Percentiles rank a stretch among this genome's conserved stretches.
These are phyloP conservation scores for Tetrapisispora taiwanensis DNA, from an alignment of 805 yeast species.

Conservation along the genomic window DNA sequence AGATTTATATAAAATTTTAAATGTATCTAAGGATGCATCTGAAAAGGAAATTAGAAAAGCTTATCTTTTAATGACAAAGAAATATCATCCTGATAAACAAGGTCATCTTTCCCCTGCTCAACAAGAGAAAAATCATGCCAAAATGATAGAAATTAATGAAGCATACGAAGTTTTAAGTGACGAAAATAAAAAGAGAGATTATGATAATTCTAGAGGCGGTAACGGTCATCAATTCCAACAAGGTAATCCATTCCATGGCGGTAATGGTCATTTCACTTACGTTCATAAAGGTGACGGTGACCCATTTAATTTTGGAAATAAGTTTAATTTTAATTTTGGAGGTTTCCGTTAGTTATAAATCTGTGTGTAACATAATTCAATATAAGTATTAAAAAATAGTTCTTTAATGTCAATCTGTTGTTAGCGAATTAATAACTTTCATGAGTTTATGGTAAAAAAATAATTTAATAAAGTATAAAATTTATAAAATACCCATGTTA, in stretches of 20 bases:
- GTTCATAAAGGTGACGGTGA: conserved; percentile 4
- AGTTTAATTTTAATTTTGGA: conserved; percentile 5
- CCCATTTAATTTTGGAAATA: conserved; percentile 8
- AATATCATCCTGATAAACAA: conserved; percentile 89
- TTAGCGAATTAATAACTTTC: background rate
- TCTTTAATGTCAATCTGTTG: no score
- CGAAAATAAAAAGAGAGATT: conserved; percentile 50
- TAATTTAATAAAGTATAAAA: background rate
- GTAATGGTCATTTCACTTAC: background rate
- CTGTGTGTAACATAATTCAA: background rate
- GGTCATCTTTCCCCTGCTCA: conserved; percentile 48
- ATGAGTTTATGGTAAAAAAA: background rate
- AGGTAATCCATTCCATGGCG: background rate
- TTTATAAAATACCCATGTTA: background rate
- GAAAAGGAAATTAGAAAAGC: conserved; percentile 69
- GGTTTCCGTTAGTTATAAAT: background rate
- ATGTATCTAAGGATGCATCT: conserved; percentile 55
- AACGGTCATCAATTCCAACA: conserved; percentile 4
- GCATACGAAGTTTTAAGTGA: conserved; percentile 82
- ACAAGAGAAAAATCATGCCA: conserved; percentile 60
- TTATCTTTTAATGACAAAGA: conserved; percentile 64
- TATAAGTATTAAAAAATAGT: no score
- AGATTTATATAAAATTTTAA: conserved; percentile 76
- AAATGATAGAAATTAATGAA: conserved; percentile 86
- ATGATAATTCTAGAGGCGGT: conserved; percentile 41